phyloP scores from a whole-genome alignment of 1,284 basidiomycete species.

The Chiua sp. region DNA sequence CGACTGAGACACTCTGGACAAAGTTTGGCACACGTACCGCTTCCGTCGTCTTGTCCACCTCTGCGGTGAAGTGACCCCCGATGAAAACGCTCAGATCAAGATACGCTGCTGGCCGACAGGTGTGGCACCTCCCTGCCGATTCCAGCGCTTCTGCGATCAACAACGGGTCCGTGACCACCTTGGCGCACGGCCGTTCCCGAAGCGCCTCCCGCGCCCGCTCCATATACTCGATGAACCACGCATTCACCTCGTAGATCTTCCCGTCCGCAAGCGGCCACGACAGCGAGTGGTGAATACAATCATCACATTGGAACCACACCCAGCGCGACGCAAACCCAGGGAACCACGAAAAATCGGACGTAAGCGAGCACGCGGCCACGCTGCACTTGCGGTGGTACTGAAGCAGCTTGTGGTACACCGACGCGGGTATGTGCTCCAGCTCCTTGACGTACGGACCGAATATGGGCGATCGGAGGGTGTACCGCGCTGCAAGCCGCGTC shows the following conservation, averaged over 20 bases:
- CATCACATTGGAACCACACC: slow-evolving; percentile 43
- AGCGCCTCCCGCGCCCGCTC: slow-evolving; percentile 36
- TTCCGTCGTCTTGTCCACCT: slow-evolving; percentile 36
- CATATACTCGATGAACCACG: slow-evolving; percentile 41
- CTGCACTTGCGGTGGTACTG: slow-evolving; percentile 42
- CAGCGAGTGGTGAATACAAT: slow-evolving; percentile 37
- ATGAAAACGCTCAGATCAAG: slow-evolving; percentile 38
- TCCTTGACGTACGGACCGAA: slow-evolving; percentile 40
- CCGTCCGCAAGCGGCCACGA: slow-evolving; percentile 40
- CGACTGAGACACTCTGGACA: slow-evolving; percentile 10
- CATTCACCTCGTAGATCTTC: slow-evolving; percentile 40
- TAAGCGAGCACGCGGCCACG: slow-evolving; percentile 36
- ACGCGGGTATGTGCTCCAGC: slow-evolving; percentile 40
- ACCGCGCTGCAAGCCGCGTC: slow-evolving; percentile 30
- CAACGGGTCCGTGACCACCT: slow-evolving; percentile 36
- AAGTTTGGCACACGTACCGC: slow-evolving; percentile 24
- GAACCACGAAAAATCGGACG: slow-evolving; percentile 43
- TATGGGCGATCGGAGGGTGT: slow-evolving; percentile 37
- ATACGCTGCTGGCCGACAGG: slow-evolving; percentile 36
- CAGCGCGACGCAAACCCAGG: slow-evolving; percentile 42
- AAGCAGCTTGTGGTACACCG: slow-evolving; percentile 40
- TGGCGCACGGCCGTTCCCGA: slow-evolving; percentile 37
- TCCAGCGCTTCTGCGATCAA: slow-evolving; percentile 37
- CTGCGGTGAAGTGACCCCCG: slow-evolving; percentile 33
- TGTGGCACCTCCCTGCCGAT: slow-evolving; percentile 27